These are phyloP conservation scores for Candida mesenterica DNA, from an alignment of 1,139 yeast genomes.

Conservation along the genomic window DNA sequence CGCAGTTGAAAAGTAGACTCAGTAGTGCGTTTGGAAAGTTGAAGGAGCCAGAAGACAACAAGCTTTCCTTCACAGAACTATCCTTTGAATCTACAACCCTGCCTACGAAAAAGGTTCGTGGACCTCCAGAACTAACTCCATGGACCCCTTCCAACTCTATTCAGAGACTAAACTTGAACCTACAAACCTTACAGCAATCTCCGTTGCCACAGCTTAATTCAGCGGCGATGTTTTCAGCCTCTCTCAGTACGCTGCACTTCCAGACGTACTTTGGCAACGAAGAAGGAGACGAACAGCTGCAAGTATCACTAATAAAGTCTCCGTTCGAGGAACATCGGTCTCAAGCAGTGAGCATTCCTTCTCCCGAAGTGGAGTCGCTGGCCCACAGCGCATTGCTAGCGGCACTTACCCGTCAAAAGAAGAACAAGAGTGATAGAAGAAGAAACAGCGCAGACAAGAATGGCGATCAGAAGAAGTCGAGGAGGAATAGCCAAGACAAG, in stretches of 20 bases:
- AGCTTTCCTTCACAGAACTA: constrained; percentile 33
- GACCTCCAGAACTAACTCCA: constrained; percentile 8
- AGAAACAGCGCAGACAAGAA: background rate
- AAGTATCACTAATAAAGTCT: constrained; percentile 22
- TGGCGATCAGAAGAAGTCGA: background rate
- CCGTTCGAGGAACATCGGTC: constrained; percentile 19
- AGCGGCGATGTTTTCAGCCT: constrained; percentile 11
- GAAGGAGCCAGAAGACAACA: constrained; percentile 15
- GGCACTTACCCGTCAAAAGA: background rate
- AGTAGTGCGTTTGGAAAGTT: constrained; percentile 45
- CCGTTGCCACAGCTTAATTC: constrained; percentile 21
- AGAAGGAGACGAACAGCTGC: constrained; percentile 6
- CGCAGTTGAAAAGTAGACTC: constrained; percentile 36
- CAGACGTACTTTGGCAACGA: constrained; percentile 8
- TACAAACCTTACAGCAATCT: constrained; percentile 40
- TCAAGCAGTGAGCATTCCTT: constrained; percentile 21
- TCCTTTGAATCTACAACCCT: constrained; percentile 30
- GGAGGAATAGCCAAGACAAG: background rate
- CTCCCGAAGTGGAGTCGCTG: constrained; percentile 41
- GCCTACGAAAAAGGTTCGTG: constrained; percentile 24
- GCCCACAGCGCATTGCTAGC: constrained; percentile 28
- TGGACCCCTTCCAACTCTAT: constrained; percentile 26
- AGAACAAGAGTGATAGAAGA: background rate
- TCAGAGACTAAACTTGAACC: constrained; percentile 33
- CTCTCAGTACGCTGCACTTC: constrained; percentile 10